Percentiles rank a stretch among this genome's conserved stretches.
Evolutionary conservation across 2,329 filamentous ascomycete species (phyloP).

Genomic region (Exutisphaerella laricina): DNA sequence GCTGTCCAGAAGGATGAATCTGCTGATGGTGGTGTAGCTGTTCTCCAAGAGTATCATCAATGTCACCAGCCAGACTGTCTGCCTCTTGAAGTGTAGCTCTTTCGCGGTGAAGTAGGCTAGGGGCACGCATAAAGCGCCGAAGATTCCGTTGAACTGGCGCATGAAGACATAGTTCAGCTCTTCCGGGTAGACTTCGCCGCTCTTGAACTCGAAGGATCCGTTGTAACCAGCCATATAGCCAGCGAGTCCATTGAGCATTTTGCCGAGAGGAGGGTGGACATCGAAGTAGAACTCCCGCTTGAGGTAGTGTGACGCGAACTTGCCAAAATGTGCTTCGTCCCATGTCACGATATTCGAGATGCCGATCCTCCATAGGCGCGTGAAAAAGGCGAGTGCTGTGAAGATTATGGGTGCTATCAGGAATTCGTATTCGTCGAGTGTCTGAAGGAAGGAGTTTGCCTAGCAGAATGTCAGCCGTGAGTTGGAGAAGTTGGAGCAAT

Average conservation of each 20-base stretch:
- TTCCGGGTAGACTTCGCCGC: conserved; percentile 87
- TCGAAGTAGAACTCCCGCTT: conserved; percentile 99
- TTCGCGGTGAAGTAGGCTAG: conserved; percentile 92
- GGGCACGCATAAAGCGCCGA: conserved; percentile 86
- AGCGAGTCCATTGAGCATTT: conserved; percentile 95
- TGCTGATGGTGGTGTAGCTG: conserved; percentile 97
- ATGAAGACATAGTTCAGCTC: conserved; percentile 98
- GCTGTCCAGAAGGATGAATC: conserved; percentile 95
- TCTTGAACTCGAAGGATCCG: conserved; percentile 99
- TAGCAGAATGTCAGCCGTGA: conserved; percentile 12
- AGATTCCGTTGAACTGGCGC: conserved; percentile 94
- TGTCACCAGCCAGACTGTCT: conserved; percentile 89
- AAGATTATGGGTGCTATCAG: conserved; percentile 60
- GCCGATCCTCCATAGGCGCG: conserved; percentile 62
- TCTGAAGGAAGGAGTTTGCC: conserved; percentile 53
- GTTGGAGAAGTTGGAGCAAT: too few species aligned
- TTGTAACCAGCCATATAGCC: conserved; percentile 97
- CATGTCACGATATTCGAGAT: conserved; percentile 67
- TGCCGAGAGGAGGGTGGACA: conserved; percentile 90
- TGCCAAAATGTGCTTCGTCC: conserved; percentile 81
- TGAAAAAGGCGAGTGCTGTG: conserved; percentile 59
- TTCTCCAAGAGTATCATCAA: conserved; percentile 98
- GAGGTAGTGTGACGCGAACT: conserved; percentile 98
- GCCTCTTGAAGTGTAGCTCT: conserved; percentile 78
- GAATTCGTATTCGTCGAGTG: conserved; percentile 58